Conservation (phyloP, 1,284 basidiomycete genomes). For the Athelia psychrophila region DNA sequence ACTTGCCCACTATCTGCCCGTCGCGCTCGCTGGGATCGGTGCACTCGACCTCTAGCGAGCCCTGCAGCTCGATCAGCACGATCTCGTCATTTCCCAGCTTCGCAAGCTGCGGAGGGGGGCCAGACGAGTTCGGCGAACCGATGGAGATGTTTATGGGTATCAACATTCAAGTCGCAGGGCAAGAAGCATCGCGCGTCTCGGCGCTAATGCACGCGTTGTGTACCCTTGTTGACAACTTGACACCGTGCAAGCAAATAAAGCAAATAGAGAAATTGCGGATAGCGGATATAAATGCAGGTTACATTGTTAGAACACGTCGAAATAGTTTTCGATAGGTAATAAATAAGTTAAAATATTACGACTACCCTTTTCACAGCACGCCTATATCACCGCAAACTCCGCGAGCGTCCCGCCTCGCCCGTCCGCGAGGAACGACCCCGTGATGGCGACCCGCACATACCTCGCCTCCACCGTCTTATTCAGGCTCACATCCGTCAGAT, state of each 20-base stretch:
- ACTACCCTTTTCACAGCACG: too few species aligned
- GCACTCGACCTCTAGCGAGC: slow-evolving; percentile 62
- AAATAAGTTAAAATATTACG: too few species aligned
- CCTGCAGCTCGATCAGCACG: slow-evolving; percentile 76
- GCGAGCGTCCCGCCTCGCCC: slow-evolving; percentile 1
- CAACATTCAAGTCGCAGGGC: too few species aligned
- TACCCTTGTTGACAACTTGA: background rate
- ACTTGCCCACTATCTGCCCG: slow-evolving; percentile 61
- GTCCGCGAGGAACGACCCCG: background rate
- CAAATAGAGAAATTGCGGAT: too few species aligned
- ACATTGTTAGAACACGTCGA: too few species aligned
- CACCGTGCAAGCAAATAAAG: background rate
- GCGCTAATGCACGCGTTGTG: background rate
- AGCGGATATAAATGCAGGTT: too few species aligned
- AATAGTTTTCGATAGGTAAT: too few species aligned
- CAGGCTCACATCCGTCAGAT: background rate
- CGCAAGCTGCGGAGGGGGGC: slow-evolving; percentile 48
- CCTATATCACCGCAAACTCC: slow-evolving; percentile 1
- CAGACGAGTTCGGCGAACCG: background rate
- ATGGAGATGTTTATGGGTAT: background rate
- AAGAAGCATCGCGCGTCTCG: background rate
- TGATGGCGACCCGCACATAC: background rate
- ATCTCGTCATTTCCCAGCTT: slow-evolving; percentile 67
- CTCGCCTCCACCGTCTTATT: background rate
- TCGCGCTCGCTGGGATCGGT: slow-evolving; percentile 41